Evolutionary conservation across 768 basidiomycete species (phyloP).

Genomic region (Russula lepida): DNA sequence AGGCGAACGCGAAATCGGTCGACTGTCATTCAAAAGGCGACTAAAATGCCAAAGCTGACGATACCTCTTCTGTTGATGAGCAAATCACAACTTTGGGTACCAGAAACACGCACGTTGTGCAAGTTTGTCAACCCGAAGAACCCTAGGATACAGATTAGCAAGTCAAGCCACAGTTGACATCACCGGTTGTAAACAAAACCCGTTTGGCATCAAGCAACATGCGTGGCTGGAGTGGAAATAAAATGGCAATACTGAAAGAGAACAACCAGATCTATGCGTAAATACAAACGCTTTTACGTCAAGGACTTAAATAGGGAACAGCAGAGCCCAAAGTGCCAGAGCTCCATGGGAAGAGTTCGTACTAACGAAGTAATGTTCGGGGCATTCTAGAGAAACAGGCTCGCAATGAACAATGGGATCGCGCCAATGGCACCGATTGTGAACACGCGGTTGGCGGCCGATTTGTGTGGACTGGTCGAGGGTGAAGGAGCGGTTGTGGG

Average conservation of each 20-base stretch:
- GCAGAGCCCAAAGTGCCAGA: background rate
- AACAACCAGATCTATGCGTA: background rate
- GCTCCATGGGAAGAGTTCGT: background rate
- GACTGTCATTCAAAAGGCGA: too few relatives aligned
- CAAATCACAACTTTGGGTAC: too few relatives aligned
- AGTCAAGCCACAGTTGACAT: background rate
- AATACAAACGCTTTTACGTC: background rate
- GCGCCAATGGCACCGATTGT: conserved; percentile 1
- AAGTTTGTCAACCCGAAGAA: too few relatives aligned
- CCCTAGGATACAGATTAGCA: too few relatives aligned
- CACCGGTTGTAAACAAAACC: background rate
- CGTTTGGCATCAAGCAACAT: background rate
- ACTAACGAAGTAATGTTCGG: background rate
- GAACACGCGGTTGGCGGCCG: conserved; percentile 1
- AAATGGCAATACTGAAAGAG: background rate
- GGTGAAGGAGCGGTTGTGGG: conserved; percentile 8
- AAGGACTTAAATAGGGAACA: background rate
- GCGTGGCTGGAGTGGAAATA: background rate
- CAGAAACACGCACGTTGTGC: too few relatives aligned
- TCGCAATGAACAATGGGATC: conserved; percentile 10
- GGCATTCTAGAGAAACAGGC: conserved; percentile 10
- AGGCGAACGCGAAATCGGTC: background rate
- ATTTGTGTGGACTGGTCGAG: conserved; percentile 3
- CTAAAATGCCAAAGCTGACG: too few relatives aligned
- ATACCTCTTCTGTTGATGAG: too few relatives aligned